Conservation (phyloP, 2,329 filamentous ascomycete genomes). For the Ascocoryne sarcoides region DNA sequence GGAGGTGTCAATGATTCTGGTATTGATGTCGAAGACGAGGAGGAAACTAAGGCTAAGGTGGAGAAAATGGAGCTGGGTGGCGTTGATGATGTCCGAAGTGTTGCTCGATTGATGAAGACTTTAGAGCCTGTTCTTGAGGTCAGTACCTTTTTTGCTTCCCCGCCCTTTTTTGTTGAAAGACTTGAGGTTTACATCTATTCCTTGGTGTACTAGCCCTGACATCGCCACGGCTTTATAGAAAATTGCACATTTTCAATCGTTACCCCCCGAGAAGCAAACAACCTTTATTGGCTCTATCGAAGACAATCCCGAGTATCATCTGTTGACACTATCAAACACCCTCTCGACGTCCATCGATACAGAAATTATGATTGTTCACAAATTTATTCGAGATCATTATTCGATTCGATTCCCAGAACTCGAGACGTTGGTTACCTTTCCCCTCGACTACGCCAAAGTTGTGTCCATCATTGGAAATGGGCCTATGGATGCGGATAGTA, state of each 20-base stretch:
- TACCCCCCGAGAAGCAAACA: constrained; percentile 55
- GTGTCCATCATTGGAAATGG: constrained; percentile 90
- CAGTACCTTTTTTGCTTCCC: constrained; percentile 35
- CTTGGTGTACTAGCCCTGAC: constrained; percentile 60
- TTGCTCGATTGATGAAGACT: constrained; percentile 72
- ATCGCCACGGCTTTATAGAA: constrained; percentile 53
- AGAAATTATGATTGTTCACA: constrained; percentile 88
- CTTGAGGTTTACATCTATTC: constrained; percentile 53
- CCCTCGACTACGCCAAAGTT: constrained; percentile 90
- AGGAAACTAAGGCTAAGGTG: constrained; percentile 67
- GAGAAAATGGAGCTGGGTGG: constrained; percentile 72
- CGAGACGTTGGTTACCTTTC: constrained; percentile 80
- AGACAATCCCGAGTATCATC: constrained; percentile 84
- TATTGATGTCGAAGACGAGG: constrained; percentile 48
- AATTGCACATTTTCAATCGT: constrained; percentile 67
- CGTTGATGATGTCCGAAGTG: constrained; percentile 70
- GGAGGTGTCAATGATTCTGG: constrained; percentile 34
- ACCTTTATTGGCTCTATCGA: constrained; percentile 73
- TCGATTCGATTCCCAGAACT: constrained; percentile 88
- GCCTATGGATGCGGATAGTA: constrained; percentile 70
- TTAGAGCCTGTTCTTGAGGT: constrained; percentile 76
- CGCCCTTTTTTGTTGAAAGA: constrained; percentile 27
- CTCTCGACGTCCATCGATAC: constrained; percentile 88
- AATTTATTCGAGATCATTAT: constrained; percentile 94
- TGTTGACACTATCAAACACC: constrained; percentile 80